Base-by-base conservation (phyloP, 495 filamentous ascomycete species). In the Hypoxylon fragiforme region DNA sequence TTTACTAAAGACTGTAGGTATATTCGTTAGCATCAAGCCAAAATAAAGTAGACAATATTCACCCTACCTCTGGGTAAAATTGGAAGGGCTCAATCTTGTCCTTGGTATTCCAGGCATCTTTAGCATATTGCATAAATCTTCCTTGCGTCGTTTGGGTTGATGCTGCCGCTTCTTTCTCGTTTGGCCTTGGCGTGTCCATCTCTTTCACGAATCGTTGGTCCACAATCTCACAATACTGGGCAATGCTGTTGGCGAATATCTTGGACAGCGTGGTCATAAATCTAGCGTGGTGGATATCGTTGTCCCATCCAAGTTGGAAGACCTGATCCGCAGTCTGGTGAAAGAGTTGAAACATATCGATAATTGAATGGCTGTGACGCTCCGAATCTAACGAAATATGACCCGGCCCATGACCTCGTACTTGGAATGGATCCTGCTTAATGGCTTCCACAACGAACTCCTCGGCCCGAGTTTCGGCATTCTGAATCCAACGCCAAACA, bases 61-160 rank as follows among this genome's bases (percentile, higher is more conserved):
- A 14, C 13, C 52, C 18, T 72, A 95, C 91, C 86, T 96, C 88
- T 2, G 91, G 88, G 54, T 88, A 91, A 76, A 99, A 99, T 63
- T 97, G 92, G 71, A 97, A 99, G 3, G 95, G 95, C 62, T 99
- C 94, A 15, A 96, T 86, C 66, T 90, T 97, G 49, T 97, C 91
- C 65, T 90, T 94, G 50, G 86, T 89, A 44, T 82, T 87, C 89
- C 91, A 96, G n/a, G 90, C 89, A 65, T 96, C 92, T 69, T 95
- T 95, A 1, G 95, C 95, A 57, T 96, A 81, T 59, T 94, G 85
- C 72, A 97, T 81, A 66, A 89, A 89, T 64, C 87, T 91, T 65
- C 97, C 91, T 68, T 95, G 91, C n/a, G 89, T 80, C 16, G 90
- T 89, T 70, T 91, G 89, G 26, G 79, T 77, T 24, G 83, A 77